Conservation (phyloP, 371 early-diverging fungal genomes). For the Gilbertella persicaria region DNA sequence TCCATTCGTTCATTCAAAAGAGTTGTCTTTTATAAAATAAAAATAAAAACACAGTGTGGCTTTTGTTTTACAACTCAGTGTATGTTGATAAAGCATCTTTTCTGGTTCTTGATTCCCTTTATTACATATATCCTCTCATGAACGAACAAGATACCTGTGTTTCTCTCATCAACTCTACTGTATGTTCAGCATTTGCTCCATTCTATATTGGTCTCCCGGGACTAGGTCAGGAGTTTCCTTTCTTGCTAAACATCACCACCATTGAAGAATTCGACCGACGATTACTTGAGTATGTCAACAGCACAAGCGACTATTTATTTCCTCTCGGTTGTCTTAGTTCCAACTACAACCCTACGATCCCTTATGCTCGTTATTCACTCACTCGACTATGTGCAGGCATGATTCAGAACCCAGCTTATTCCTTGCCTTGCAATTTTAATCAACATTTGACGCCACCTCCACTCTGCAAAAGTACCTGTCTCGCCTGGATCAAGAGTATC, state of each 20-base stretch:
- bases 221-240: slow-evolving; percentile 23
- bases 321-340: slow-evolving; percentile 32
- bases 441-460: slow-evolving; percentile 26
- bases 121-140: too few relatives aligned
- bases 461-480: slow-evolving; percentile 34
- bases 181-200: slow-evolving; percentile 34
- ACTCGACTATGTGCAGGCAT: slow-evolving; percentile 33
- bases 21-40: too few relatives aligned
- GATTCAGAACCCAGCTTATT: slow-evolving; percentile 28
- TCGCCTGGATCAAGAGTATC: slow-evolving; percentile 30
- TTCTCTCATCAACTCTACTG: slow-evolving; percentile 23
- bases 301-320: slow-evolving; percentile 28
- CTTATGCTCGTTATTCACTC: slow-evolving; percentile 41
- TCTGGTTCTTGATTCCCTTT: too few relatives aligned
- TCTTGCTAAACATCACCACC: slow-evolving; percentile 29
- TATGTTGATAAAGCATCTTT: too few relatives aligned
- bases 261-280: slow-evolving; percentile 37
- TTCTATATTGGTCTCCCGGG: slow-evolving; percentile 34
- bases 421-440: slow-evolving; percentile 30
- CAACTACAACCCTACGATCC: slow-evolving; percentile 25
- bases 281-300: slow-evolving; percentile 18
- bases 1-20: slow-evolving; percentile 10
- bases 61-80: too few relatives aligned
- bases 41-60: too few relatives aligned
- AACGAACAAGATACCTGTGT: slow-evolving; percentile 18